Percentiles rank a stretch among this genome's conserved stretches.
These are phyloP conservation scores for slime mould (Dictyostelium discoideum) DNA, from an alignment of 78 protist genomes.

Conservation along the genomic window DNA sequence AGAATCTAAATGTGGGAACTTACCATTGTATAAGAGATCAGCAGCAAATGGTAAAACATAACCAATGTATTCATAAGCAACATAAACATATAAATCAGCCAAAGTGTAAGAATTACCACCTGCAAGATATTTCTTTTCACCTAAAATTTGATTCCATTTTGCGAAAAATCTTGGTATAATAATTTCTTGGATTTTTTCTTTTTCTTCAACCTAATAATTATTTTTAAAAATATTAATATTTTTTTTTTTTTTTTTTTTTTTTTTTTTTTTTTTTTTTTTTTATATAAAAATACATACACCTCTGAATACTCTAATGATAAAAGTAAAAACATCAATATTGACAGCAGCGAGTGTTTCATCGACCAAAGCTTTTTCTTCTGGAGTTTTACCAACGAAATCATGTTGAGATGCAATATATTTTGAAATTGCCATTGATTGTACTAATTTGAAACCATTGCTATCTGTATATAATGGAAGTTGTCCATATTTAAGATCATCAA, in stretches of 20 bases:
- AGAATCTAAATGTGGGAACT: neutral
- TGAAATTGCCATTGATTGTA: constrained; percentile 11
- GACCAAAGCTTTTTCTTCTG: neutral
- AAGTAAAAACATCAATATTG: neutral
- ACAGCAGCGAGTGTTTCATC: neutral
- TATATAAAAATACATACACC: neutral
- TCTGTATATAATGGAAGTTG: constrained; percentile 40
- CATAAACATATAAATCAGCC: constrained; percentile 9
- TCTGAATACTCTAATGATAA: neutral
- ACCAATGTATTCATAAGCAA: neutral
- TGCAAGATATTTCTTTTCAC: neutral
- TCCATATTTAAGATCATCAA: neutral
- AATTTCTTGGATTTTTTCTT: neutral
- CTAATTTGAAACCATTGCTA: neutral
- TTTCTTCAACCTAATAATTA: neutral
- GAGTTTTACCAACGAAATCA: constrained; percentile 4
- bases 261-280: neutral
- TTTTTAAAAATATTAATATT: neutral
- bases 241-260: neutral
- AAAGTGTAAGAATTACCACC: neutral
- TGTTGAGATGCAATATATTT: neutral
- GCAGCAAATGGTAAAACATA: neutral
- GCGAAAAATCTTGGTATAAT: neutral
- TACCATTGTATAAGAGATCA: neutral
- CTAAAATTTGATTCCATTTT: neutral